phyloP scores from a whole-genome alignment of 495 filamentous ascomycete genomes.

The Sphaerosporella brunnea region DNA sequence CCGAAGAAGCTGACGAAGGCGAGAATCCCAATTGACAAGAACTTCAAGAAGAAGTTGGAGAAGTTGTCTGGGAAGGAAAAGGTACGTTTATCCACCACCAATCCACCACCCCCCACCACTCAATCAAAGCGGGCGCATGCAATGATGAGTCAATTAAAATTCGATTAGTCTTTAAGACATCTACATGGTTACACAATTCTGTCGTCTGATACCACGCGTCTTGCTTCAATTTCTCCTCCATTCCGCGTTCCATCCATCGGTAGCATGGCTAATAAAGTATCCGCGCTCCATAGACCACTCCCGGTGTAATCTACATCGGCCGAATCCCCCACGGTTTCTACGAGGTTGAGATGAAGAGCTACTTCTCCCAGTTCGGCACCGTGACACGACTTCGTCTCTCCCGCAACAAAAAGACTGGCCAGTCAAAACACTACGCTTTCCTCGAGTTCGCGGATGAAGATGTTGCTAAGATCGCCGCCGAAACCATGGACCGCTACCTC shows the following conservation, averaged over 20 bases:
- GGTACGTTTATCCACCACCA: constrained; percentile 10
- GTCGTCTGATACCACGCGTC: constrained; percentile 5
- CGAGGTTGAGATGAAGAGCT: constrained; percentile 82
- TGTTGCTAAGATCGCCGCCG: constrained; percentile 73
- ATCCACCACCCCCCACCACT: neutral
- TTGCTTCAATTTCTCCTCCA: neutral
- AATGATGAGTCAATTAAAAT: constrained; percentile 14
- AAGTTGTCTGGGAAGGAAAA: constrained; percentile 12
- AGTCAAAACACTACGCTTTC: constrained; percentile 81
- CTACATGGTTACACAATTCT: constrained; percentile 15
- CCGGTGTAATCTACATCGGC: constrained; percentile 74
- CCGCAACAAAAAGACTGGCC: constrained; percentile 74
- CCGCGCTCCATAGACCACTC: constrained; percentile 28
- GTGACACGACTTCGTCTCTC: constrained; percentile 70
- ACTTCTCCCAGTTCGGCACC: constrained; percentile 88
- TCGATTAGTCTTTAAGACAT: constrained; percentile 23
- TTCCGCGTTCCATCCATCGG: neutral
- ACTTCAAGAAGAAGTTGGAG: constrained; percentile 31
- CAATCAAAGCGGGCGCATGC: neutral
- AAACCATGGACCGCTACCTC: constrained; percentile 95
- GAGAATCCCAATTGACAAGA: constrained; percentile 44
- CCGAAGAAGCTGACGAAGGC: constrained; percentile 45
- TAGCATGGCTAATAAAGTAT: constrained; percentile 6
- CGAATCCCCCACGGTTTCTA: constrained; percentile 90
- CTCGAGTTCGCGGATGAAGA: constrained; percentile 64